These are phyloP conservation scores for Microstegium vimineum DNA, from an alignment of 176 grass and related monocot genomes.

Conservation along the genomic window DNA sequence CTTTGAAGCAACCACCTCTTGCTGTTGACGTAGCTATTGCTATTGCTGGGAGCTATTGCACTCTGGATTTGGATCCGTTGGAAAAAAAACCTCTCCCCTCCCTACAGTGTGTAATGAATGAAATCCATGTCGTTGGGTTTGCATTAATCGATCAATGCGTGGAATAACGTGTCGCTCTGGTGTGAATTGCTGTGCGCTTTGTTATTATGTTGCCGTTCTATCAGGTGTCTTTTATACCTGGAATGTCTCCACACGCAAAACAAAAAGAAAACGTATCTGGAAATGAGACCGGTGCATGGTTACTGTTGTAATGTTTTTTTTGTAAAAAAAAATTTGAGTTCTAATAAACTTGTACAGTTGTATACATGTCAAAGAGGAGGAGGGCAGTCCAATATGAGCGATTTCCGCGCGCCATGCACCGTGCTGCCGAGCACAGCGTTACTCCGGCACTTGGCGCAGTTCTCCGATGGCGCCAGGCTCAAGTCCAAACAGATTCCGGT, in stretches of 20 bases:
- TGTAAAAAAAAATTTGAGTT: background rate
- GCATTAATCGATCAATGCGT: constrained; percentile 37
- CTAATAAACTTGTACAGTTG: no score
- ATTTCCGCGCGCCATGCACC: background rate
- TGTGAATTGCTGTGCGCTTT: background rate
- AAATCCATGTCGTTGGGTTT: constrained; percentile 43
- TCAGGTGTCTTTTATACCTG: background rate
- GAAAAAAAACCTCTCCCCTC: constrained; percentile 12
- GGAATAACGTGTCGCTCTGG: constrained; percentile 12
- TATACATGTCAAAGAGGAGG: constrained; percentile 32
- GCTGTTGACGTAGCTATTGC: constrained; percentile 56
- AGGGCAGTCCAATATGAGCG: constrained; percentile 18
- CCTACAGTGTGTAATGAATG: constrained; percentile 53
- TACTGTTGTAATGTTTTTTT: background rate
- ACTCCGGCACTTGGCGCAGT: constrained; percentile 30
- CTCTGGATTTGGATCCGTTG: constrained; percentile 36
- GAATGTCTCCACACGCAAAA: background rate
- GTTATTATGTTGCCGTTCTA: background rate
- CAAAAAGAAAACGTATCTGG: background rate
- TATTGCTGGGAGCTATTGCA: constrained; percentile 50
- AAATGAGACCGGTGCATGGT: background rate
- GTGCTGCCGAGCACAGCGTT: background rate
- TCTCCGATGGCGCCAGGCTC: constrained; percentile 48
- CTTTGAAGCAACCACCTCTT: constrained; percentile 72
- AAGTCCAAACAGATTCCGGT: constrained; percentile 44